Base-by-base conservation (phyloP, 257 asterid genomes). In the Phtheirospermum japonicum region DNA sequence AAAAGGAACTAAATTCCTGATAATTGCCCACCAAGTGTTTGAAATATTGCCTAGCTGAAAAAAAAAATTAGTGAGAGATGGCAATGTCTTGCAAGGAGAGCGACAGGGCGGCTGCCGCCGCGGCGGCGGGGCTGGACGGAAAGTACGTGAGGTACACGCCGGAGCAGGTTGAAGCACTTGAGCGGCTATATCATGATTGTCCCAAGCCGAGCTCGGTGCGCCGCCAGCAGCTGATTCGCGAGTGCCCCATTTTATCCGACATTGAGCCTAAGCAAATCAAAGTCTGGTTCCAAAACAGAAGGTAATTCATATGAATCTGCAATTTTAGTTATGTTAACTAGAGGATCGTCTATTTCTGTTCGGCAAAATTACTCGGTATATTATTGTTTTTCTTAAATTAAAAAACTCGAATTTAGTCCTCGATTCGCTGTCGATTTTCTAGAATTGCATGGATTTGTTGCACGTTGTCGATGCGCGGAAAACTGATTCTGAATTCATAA, bases 241-340 rank as follows among this genome's bases (percentile, higher is more conserved):
- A 89, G 52, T 89, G 95, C 59, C 95, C 93, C n/a, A 89, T 89
- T 68, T 80, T 89, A 49, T 85, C 85, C 59, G 68, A 89, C 75
- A 86, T 89, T 61, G 96, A 89, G 75, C 87, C 95, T 30, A 89
- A 82, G 73, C 96, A 89, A 74, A 89, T 89, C 85, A 89, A 89
- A 82, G 96, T 89, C 61, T 89, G 96, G 96, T 89, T 89, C 58
- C 96, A 89, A 75, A 89, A 89, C 71, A 82, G 97, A 68, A 82
- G 96, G 96, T 89, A 73, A 1, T 45, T 54, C 1, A 17, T 16
- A 8, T 14, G 17, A 6, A 17, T 18, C 18, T 50, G 28, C 9
- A 6, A 6, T n/a, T n/a, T n/a, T n/a, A n/a, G n/a, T n/a, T n/a
- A n/a, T n/a, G n/a, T n/a, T n/a, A n/a, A n/a, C n/a, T n/a, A n/a